Evolutionary conservation across 176 grass and related monocot species (phyloP).

Genomic region (Zizania latifolia): DNA sequence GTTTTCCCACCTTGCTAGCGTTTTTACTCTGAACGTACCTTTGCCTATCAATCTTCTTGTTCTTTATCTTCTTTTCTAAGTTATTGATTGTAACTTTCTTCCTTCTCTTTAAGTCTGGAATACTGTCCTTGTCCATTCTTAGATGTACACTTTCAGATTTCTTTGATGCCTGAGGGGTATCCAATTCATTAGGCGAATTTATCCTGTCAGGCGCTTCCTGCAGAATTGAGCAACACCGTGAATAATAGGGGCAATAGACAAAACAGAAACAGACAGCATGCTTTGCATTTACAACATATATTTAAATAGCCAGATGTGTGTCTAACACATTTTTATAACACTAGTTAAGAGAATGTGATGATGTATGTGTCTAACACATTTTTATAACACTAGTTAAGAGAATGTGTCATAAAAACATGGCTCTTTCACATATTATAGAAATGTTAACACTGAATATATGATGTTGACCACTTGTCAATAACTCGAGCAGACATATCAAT

Average conservation of each 20-base stretch:
- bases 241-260: not conserved
- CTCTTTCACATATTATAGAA: too few relatives aligned
- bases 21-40: conserved; percentile 17
- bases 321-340: too few relatives aligned
- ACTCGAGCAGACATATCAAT: too few relatives aligned
- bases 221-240: conserved; percentile 13
- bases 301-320: not conserved
- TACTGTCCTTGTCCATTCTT: not conserved
- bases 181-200: conserved; percentile 10
- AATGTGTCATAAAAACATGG: too few relatives aligned
- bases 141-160: conserved; percentile 22
- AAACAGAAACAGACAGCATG: not conserved
- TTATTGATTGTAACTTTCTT: conserved; percentile 19
- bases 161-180: conserved; percentile 25
- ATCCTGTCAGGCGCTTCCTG: conserved; percentile 18
- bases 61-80: conserved; percentile 5
- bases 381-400: too few relatives aligned
- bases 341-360: too few relatives aligned
- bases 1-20: conserved; percentile 21
- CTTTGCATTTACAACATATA: conserved; percentile 3
- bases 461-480: too few relatives aligned
- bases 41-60: conserved; percentile 24
- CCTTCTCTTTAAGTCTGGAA: conserved; percentile 15
- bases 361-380: too few relatives aligned
- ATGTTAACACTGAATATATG: too few relatives aligned